These are phyloP conservation scores for Sugiyamaella chiloensis DNA, from an alignment of 805 yeast species.

Conservation along the genomic window DNA sequence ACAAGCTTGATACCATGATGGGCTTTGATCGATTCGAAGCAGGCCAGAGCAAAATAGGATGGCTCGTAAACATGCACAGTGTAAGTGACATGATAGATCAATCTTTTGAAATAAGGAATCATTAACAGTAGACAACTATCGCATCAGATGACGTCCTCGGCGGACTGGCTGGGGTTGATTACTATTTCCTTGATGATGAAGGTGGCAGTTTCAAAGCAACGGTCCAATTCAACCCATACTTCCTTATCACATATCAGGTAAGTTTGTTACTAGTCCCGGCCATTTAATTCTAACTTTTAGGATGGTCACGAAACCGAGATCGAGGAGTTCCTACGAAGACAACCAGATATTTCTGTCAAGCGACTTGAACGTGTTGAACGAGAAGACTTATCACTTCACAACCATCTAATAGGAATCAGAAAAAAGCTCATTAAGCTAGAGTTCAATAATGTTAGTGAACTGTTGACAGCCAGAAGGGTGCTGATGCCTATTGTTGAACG, in stretches of 20 bases:
- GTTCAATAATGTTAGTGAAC: slow-evolving; percentile 72
- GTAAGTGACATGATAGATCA: slow-evolving; percentile 42
- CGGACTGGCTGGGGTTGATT: slow-evolving; percentile 90
- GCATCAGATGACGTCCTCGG: slow-evolving; percentile 53
- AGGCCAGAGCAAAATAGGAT: slow-evolving; percentile 74
- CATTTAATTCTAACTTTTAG: slow-evolving; percentile 12
- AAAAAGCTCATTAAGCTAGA: slow-evolving; percentile 61
- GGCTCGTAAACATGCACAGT: slow-evolving; percentile 94
- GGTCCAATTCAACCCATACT: slow-evolving; percentile 80
- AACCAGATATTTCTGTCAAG: slow-evolving; percentile 63
- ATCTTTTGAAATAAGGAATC: not conserved
- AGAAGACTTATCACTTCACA: slow-evolving; percentile 79
- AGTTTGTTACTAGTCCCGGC: slow-evolving; percentile 32
- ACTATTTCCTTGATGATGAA: slow-evolving; percentile 90
- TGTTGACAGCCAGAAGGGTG: slow-evolving; percentile 68
- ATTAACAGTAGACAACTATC: slow-evolving; percentile 33
- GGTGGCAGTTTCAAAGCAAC: slow-evolving; percentile 95
- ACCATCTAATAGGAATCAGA: slow-evolving; percentile 78
- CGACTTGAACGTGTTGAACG: slow-evolving; percentile 52
- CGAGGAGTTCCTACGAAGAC: slow-evolving; percentile 75
- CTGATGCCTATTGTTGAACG: slow-evolving; percentile 67
- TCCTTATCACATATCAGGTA: slow-evolving; percentile 63
- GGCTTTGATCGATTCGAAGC: slow-evolving; percentile 79
- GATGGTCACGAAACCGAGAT: slow-evolving; percentile 61
- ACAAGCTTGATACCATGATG: slow-evolving; percentile 73